Base-by-base conservation (phyloP, 768 basidiomycete species). In the Rhodosporidiobolus sp. region DNA sequence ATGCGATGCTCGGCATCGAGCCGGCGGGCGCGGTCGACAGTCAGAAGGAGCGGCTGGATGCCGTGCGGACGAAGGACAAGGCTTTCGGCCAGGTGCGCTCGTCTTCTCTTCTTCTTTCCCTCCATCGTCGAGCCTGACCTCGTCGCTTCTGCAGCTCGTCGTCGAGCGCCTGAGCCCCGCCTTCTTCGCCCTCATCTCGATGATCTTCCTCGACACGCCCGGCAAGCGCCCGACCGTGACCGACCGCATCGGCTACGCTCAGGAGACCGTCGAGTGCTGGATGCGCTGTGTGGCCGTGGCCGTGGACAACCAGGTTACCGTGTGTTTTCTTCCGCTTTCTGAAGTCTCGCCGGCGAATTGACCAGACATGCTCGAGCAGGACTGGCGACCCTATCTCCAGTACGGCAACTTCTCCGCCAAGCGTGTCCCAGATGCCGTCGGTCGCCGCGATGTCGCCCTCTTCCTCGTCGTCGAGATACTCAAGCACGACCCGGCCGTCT, bases 231-330 rank as follows among this genome's bases (percentile, higher is more conserved):
- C 58, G 16, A 65, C 59, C 2, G 19, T 72, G 20, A 46, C 34
- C 30, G 75, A 75, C 59, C 69, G 73, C 28, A 26, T 45, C 22
- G 59, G 45, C 20, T 84, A 85, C 61, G 84, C 87, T 35, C 86
- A 87, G 75, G 78, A 80, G 35, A 86, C 90, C 83, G 83, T 90
- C 45, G 85, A 87, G 65, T 88, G 88, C 75, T 93, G 90, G 90
- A 83, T 89, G 12, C 86, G 87, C 9, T 91, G 88, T 75, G 87
- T 86, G 1, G 84, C 84, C 66, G 84, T 91, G 26, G 77, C 88
- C 24, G 85, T 89, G 11, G 85, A 85, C 73, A 86, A 86, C 67
- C 79, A 82, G 30, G 70, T 82, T 67, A 81, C 82, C 77, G 87
- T 87, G 26, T 43, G 80, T 69, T 17, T 2, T 46, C 46, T 61